phyloP scores from a whole-genome alignment of 1,139 yeast genomes.

The Pneumocystis wakefieldiae region DNA sequence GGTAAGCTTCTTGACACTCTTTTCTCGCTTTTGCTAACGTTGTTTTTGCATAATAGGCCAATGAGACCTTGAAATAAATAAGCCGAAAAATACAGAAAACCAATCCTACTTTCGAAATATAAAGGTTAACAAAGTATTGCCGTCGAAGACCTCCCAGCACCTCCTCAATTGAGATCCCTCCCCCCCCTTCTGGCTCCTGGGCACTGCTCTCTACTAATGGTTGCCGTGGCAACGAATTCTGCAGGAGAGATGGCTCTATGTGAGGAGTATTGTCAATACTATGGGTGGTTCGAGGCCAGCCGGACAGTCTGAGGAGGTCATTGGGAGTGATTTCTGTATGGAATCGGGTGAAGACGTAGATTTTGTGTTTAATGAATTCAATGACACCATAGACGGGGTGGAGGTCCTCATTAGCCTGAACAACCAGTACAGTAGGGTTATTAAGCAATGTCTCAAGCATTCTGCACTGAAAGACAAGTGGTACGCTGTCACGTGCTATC shows the following conservation, averaged over 20 bases:
- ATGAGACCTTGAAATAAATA: not conserved
- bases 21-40: not conserved
- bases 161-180: not conserved
- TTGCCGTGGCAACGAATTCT: too few species aligned
- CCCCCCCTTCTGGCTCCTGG: too few species aligned
- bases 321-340: not conserved
- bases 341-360: not conserved
- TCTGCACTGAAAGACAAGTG: not conserved
- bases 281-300: too few species aligned
- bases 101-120: not conserved
- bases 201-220: too few species aligned
- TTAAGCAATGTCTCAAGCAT: not conserved
- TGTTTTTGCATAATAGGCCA: not conserved
- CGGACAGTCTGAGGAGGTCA: not conserved
- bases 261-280: not conserved
- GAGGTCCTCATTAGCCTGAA: not conserved
- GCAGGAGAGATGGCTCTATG: too few species aligned
- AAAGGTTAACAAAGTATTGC: not conserved
- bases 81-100: not conserved
- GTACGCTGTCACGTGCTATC: not conserved
- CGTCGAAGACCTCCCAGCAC: not conserved
- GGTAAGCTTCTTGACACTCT: not conserved
- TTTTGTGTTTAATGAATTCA: not conserved
- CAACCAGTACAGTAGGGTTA: not conserved
- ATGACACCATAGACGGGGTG: not conserved